Percentiles rank a stretch among this genome's conserved stretches.
Evolutionary conservation across 441 rosid species (phyloP).

Genomic region (Omphalea diandra): DNA sequence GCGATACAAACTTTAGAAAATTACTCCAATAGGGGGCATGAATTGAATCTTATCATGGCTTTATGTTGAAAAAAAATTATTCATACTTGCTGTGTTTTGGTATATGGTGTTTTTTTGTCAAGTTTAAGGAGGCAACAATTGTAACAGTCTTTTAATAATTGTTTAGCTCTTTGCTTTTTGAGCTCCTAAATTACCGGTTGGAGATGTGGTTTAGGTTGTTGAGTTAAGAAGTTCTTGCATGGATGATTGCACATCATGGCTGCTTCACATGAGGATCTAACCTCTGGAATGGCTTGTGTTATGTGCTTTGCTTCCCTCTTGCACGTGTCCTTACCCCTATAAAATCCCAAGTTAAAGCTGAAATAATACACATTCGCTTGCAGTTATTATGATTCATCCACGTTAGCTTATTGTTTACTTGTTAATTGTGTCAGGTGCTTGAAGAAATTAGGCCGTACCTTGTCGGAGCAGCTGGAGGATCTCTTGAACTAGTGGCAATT

Average conservation of each 20-base stretch:
- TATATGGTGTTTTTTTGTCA: no score
- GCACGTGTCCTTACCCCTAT: neutral
- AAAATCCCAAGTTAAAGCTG: neutral
- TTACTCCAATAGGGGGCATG: no score
- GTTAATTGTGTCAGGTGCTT: constrained; percentile 54
- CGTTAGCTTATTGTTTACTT: neutral
- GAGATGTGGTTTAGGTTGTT: neutral
- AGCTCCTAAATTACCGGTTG: neutral
- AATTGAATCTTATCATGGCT: no score
- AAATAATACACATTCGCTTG: no score
- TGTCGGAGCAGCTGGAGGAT: constrained; percentile 90
- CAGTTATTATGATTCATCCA: neutral
- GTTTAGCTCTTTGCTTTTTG: neutral
- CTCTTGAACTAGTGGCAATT: constrained; percentile 79
- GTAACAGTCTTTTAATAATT: neutral
- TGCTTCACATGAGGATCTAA: neutral
- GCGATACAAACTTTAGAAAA: neutral
- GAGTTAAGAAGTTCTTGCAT: constrained; percentile 8
- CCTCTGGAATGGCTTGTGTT: neutral
- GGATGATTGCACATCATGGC: neutral
- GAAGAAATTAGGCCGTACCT: constrained; percentile 98
- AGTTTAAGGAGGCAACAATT: no score
- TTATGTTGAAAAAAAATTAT: no score
- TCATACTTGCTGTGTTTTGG: no score
- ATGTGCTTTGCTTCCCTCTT: neutral